Conservation (phyloP, 164 flowering plant genomes). For the Pachysandra terminalis region DNA sequence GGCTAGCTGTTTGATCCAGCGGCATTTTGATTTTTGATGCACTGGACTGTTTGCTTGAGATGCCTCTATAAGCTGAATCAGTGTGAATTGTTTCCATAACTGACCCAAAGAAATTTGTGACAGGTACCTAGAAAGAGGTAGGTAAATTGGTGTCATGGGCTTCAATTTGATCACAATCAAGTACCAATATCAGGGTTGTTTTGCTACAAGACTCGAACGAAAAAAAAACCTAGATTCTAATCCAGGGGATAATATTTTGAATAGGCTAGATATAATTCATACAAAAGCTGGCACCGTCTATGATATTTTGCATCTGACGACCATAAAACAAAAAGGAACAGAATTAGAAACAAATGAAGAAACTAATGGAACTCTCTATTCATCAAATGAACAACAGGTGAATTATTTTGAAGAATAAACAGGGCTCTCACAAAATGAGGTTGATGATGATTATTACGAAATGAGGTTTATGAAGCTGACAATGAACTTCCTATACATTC, state of each 20-base stretch:
- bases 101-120: slow-evolving; percentile 94
- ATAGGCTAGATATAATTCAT: not conserved
- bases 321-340: not conserved
- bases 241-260: not conserved
- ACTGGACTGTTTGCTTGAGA: slow-evolving; percentile 24
- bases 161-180: not conserved
- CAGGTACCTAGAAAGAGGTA: slow-evolving; percentile 68
- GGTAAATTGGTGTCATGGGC: not conserved
- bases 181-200: not conserved
- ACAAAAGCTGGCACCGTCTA: not conserved
- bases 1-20: slow-evolving; percentile 19
- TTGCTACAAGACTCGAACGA: not conserved
- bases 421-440: too few species aligned
- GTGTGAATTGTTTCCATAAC: slow-evolving; percentile 96
- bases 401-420: too few species aligned
- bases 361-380: not conserved
- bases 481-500: not conserved
- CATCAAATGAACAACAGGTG: not conserved
- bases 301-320: not conserved
- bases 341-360: not conserved
- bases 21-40: slow-evolving; percentile 19
- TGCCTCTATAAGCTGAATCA: slow-evolving; percentile 59
- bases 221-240: not conserved
- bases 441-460: too few species aligned
- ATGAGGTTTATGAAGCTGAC: too few species aligned